phyloP scores from a whole-genome alignment of 208 protist genomes.

The Wallacemonas sp. region DNA sequence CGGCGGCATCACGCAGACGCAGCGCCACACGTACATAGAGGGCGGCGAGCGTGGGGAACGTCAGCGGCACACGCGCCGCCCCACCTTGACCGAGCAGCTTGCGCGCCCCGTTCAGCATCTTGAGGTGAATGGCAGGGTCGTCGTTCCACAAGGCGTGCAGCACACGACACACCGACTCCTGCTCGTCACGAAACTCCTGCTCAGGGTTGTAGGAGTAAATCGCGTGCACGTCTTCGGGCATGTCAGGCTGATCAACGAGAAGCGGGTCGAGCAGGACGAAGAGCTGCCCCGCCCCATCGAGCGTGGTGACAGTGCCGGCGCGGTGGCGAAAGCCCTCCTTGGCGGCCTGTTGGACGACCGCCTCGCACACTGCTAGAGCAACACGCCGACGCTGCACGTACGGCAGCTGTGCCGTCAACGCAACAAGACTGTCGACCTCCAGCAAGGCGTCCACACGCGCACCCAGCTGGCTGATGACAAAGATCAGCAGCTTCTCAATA shows the following conservation, averaged over 20 bases:
- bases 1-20: slow-evolving; percentile 23
- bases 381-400: slow-evolving; percentile 58
- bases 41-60: slow-evolving; percentile 85
- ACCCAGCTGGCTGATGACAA: slow-evolving; percentile 10
- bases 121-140: slow-evolving; percentile 76
- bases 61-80: slow-evolving; percentile 73
- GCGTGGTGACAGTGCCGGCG: slow-evolving; percentile 32
- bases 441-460: slow-evolving; percentile 42
- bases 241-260: slow-evolving; percentile 67
- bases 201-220: slow-evolving; percentile 42
- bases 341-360: slow-evolving; percentile 20
- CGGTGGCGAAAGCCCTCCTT: slow-evolving; percentile 15
- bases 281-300: slow-evolving; percentile 65
- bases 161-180: slow-evolving; percentile 87
- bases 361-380: slow-evolving; percentile 52
- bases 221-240: slow-evolving; percentile 19
- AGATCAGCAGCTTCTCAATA: slow-evolving; percentile 25
- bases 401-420: slow-evolving; percentile 55
- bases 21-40: slow-evolving; percentile 70
- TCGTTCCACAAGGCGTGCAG: slow-evolving; percentile 87
- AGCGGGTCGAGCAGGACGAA: slow-evolving; percentile 88
- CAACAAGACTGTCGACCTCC: slow-evolving; percentile 59
- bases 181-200: slow-evolving; percentile 92
- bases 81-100: slow-evolving; percentile 90
- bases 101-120: slow-evolving; percentile 88